Evolutionary conservation across 768 basidiomycete species (phyloP), one percentile per base, ranked within the genome.

Genomic region (Chlorophyllum brunneum): DNA sequence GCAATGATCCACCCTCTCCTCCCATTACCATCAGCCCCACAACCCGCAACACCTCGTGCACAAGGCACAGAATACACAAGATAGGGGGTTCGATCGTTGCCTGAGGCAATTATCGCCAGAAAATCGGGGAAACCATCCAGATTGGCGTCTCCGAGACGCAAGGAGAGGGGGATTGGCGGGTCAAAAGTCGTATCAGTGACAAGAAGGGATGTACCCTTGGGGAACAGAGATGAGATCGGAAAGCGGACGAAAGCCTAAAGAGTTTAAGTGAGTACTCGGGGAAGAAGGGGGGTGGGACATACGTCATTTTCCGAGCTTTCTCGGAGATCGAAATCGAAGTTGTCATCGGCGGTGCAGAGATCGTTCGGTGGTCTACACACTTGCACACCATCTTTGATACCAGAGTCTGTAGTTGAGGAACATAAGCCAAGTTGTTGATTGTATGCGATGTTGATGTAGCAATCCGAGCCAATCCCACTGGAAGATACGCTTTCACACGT

Each of bases 61-160:
- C 90, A 92, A 1, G 81, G 80, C 7, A 80, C 76, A 4, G 86
- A 90, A 56, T 79, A 76, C 3, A 87, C 61, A 20, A 93, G 66
- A 48, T 78, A 76, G 0, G 88, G 87, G 4, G 76, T 79, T 16
- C 73, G 77, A 46, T 72, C 70, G 24, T 58, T 58, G 36, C 76
- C 70, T 18, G 67, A 61, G 4, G 77, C 78, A 11, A 78, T 57
- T 67, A 81, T 82, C 7, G 82, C 60, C 5, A 97, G 69, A 6
- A 98, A 61, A 60, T 98, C 97, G 0, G 95, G 94, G 68, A 88
- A 98, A 2, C 97, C 97, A 63, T 98, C 95, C 16, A 95, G 75
- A 65, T 98, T 88, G 45, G 80, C 86, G 68, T 99, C 97, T 27
- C 94, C 97, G 0, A 94, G 70, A 55, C 85, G 85, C 42, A 98